phyloP scores from a whole-genome alignment of 495 filamentous ascomycete species.

The Tuber borchii region DNA sequence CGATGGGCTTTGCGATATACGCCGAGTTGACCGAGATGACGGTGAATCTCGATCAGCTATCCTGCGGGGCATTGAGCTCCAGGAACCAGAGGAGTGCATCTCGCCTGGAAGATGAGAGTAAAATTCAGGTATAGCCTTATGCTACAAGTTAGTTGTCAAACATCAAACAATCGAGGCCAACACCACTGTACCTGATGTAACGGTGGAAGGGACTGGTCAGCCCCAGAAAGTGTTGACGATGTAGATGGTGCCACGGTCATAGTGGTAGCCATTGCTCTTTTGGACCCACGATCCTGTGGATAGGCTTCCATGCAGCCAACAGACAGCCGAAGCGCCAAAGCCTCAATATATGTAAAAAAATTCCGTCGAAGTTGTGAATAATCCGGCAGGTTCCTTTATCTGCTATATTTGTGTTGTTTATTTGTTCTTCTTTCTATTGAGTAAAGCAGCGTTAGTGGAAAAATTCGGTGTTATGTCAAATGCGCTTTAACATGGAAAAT shows the following conservation, averaged over 20 bases:
- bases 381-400: constrained; percentile 27
- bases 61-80: constrained; percentile 30
- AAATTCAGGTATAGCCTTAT: constrained; percentile 38
- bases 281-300: constrained; percentile 30
- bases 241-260: constrained; percentile 34
- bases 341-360: constrained; percentile 11
- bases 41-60: constrained; percentile 36
- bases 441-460: constrained; percentile 29
- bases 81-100: constrained; percentile 19
- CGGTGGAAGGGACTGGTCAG: constrained; percentile 38
- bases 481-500: constrained; percentile 16
- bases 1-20: constrained; percentile 34
- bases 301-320: constrained; percentile 36
- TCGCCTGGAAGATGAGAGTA: constrained; percentile 34
- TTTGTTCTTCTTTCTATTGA: constrained; percentile 27
- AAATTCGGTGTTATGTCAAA: constrained; percentile 19
- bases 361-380: constrained; percentile 27
- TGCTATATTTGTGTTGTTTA: constrained; percentile 23
- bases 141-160: constrained; percentile 15
- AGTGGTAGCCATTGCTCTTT: constrained; percentile 35
- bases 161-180: constrained; percentile 4
- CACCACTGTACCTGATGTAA: constrained; percentile 36
- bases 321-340: constrained; percentile 8
- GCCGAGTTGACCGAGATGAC: constrained; percentile 28
- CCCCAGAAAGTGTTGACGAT: constrained; percentile 19